Conservation (phyloP, 208 protist species). For the Vickermania ingenoplastis region DNA sequence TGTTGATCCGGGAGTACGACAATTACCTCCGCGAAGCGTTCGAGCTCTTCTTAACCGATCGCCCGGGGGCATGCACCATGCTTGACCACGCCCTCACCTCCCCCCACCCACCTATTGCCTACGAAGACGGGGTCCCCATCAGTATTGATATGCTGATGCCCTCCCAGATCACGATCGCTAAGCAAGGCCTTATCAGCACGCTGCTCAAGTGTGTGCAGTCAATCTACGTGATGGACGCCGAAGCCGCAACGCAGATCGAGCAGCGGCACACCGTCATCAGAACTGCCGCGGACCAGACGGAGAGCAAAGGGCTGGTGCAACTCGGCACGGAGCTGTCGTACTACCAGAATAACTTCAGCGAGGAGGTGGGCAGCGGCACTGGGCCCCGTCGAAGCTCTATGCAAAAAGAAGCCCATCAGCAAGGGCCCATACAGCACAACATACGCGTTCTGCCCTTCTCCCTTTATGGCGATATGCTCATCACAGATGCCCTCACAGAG, state of each 20-base stretch:
- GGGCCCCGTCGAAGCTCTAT: not conserved
- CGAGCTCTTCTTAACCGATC: not conserved
- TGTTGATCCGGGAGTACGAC: conserved; percentile 1
- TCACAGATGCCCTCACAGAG: not conserved
- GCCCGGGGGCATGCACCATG: not conserved
- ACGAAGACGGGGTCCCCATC: not conserved
- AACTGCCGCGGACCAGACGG: not conserved
- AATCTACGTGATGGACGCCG: not conserved
- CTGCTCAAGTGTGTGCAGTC: not conserved
- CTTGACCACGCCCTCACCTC: not conserved
- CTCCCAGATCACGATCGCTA: not conserved
- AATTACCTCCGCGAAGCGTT: not conserved
- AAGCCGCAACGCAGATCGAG: not conserved
- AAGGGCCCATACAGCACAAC: not conserved
- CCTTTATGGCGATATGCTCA: not conserved
- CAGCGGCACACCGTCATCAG: not conserved
- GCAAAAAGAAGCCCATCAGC: too few relatives aligned
- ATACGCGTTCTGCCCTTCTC: not conserved
- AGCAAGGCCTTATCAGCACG: not conserved
- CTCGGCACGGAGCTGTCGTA: not conserved
- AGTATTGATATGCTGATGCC: conserved; percentile 1
- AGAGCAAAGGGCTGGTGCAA: not conserved
- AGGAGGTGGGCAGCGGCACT: too few relatives aligned
- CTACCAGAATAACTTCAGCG: not conserved
- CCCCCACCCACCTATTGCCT: not conserved